Conservation (phyloP, 73 alveolate species). For the Tetrahymena borealis region DNA sequence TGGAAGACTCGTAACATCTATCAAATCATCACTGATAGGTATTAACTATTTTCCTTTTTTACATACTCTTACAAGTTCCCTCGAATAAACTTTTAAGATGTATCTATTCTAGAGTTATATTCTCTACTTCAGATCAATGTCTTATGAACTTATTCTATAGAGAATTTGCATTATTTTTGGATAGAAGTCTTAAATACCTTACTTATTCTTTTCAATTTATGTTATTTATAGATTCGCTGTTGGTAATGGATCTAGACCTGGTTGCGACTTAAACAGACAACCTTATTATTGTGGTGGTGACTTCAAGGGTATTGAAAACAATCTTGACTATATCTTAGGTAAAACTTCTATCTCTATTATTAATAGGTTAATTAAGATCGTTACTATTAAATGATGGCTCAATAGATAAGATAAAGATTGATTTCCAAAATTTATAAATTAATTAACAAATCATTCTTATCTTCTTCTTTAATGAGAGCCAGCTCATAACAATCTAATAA, state of each 20-base stretch:
- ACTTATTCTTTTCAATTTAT: too few species aligned
- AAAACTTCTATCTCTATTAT: slow-evolving; percentile 14
- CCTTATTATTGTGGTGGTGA: slow-evolving; percentile 94
- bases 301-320: slow-evolving; percentile 71
- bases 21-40: slow-evolving; percentile 90
- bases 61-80: not conserved
- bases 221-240: slow-evolving; percentile 19
- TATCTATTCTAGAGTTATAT: too few species aligned
- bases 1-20: slow-evolving; percentile 89
- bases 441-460: too few species aligned
- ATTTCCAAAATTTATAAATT: too few species aligned
- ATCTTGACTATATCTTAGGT: slow-evolving; percentile 83
- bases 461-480: too few species aligned
- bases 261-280: slow-evolving; percentile 40
- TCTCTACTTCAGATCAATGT: too few species aligned
- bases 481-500: too few species aligned
- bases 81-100: not conserved
- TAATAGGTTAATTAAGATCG: not conserved
- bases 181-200: too few species aligned
- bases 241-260: slow-evolving; percentile 27
- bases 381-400: not conserved
- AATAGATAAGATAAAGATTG: not conserved
- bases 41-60: slow-evolving; percentile 7
- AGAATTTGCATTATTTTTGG: too few species aligned
- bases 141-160: too few species aligned